Percentiles rank a stretch among this genome's conserved stretches.
These are phyloP conservation scores for Byssothecium circinans DNA, from an alignment of 2,329 filamentous ascomycete species.

Conservation along the genomic window DNA sequence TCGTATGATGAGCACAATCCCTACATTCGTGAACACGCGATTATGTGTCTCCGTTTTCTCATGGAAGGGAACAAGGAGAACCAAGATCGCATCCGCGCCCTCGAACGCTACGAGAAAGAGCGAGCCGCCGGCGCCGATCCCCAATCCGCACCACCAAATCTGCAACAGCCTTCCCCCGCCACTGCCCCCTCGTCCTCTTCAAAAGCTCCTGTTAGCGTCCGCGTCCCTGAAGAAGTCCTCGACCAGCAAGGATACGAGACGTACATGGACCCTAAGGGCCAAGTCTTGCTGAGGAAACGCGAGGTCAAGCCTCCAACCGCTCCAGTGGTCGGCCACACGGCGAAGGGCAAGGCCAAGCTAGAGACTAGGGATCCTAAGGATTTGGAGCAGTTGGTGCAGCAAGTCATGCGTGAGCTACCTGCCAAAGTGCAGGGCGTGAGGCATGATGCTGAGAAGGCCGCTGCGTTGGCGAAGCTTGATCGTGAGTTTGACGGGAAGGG, in stretches of 20 bases:
- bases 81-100: conserved; percentile 68
- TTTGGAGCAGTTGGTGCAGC: conserved; percentile 48
- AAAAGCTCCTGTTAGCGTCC: conserved; percentile 29
- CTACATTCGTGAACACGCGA: conserved; percentile 81
- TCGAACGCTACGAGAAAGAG: conserved; percentile 46
- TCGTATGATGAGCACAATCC: conserved; percentile 91
- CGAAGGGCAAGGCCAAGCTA: conserved; percentile 32
- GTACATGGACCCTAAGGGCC: conserved; percentile 53
- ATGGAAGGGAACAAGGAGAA: conserved; percentile 75
- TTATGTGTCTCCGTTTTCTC: conserved; percentile 56
- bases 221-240: conserved; percentile 52
- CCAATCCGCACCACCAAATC: conserved; percentile 1
- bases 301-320: conserved; percentile 22
- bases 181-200: neutral
- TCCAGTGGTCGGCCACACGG: conserved; percentile 14
- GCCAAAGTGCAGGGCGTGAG: conserved; percentile 40
- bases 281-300: conserved; percentile 51
- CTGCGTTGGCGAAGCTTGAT: conserved; percentile 52
- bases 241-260: conserved; percentile 55
- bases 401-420: conserved; percentile 50
- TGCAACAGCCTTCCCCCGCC: neutral
- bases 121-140: conserved; percentile 15
- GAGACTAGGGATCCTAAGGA: conserved; percentile 48
- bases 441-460: conserved; percentile 47
- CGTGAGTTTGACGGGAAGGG: conserved; percentile 36